Base-by-base conservation (phyloP, 2,329 filamentous ascomycete genomes). In the Aspergillus pseudoterreus region DNA sequence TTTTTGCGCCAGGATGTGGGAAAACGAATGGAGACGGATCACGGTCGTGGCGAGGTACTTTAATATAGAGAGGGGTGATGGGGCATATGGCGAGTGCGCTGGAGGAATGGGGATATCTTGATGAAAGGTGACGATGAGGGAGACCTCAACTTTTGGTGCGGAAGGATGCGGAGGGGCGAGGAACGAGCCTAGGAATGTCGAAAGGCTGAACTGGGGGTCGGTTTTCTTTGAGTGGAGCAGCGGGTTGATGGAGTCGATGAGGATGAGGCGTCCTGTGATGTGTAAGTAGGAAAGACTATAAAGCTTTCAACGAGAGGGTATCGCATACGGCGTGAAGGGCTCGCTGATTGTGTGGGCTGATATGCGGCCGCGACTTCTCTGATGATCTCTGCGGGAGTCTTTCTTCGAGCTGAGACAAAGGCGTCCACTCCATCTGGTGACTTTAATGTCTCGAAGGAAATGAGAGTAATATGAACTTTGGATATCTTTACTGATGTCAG, bases 11-110 rank as follows among this genome's bases (percentile, higher is more conserved):
- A 94, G 78, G 41, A 88, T 82, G 60, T 96, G 90, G 6, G 83
- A 75, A 36, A 96, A 79, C 12, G 84, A 88, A 36, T 86, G 84
- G 0, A 88, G 78, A 4, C 82, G 84, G 53, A 97, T 79, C 48
- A 97, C 82, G 3, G 90, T 86, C 3, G 94, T 99, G n/a, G 92
- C 89, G 52, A 96, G 84, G 71, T 95, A 95, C 43, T 80, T 82
- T 19, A 97, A 78, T 1, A 91, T 75, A 1, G 84, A 84, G 11
- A 95, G 77, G 0, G 90, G 84, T 24, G 83, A 74, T 1, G 91
- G 90, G 15, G 82, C 75, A 70, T 71, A 80, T 33, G 65, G 51
- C 44, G 63, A 59, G 30, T 63, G 57, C 11, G 67, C 58, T n/a
- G 68, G 57, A 4, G 66, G 70, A 49, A 83, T 70, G 1, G 90